Evolutionary conservation across 2,329 filamentous ascomycete species (phyloP).

Genomic region (Zymoseptoria brevis): DNA sequence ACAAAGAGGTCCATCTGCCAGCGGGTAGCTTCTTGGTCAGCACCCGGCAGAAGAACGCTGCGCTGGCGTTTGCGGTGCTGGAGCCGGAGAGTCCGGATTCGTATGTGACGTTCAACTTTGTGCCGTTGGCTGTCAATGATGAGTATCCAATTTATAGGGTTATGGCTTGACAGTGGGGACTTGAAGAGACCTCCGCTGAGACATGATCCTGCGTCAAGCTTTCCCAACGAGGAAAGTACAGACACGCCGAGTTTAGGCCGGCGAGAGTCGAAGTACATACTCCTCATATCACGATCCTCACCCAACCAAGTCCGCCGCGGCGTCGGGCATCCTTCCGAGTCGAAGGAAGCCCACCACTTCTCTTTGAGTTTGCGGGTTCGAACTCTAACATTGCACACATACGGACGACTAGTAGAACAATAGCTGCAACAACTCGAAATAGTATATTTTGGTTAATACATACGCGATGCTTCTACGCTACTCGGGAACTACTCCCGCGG

Average conservation of each 20-base stretch:
- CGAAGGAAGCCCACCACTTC: neutral
- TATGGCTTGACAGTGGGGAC: neutral
- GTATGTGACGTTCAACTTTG: slow-evolving; percentile 18
- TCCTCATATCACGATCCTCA: too few relatives aligned
- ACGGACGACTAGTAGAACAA: too few relatives aligned
- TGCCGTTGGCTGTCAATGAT: slow-evolving; percentile 16
- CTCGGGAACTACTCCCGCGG: too few relatives aligned
- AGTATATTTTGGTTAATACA: too few relatives aligned
- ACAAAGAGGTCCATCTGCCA: slow-evolving; percentile 16
- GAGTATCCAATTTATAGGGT: slow-evolving; percentile 18
- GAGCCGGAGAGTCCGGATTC: slow-evolving; percentile 24
- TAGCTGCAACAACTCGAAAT: too few relatives aligned
- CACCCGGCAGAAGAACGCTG: slow-evolving; percentile 23
- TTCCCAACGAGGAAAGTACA: too few relatives aligned
- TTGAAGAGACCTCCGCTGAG: too few relatives aligned
- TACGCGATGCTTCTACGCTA: too few relatives aligned
- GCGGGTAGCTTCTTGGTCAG: slow-evolving; percentile 19
- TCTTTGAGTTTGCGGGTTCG: neutral
- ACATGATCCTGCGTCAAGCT: too few relatives aligned
- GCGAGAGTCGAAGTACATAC: too few relatives aligned
- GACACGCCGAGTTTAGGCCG: too few relatives aligned
- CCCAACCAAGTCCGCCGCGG: too few relatives aligned
- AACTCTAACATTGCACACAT: neutral
- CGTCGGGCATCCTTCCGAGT: neutral
- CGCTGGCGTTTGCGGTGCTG: slow-evolving; percentile 19